Base-by-base conservation (phyloP, 352 stramenopile genomes). In the Phytopythium kandeliae region DNA sequence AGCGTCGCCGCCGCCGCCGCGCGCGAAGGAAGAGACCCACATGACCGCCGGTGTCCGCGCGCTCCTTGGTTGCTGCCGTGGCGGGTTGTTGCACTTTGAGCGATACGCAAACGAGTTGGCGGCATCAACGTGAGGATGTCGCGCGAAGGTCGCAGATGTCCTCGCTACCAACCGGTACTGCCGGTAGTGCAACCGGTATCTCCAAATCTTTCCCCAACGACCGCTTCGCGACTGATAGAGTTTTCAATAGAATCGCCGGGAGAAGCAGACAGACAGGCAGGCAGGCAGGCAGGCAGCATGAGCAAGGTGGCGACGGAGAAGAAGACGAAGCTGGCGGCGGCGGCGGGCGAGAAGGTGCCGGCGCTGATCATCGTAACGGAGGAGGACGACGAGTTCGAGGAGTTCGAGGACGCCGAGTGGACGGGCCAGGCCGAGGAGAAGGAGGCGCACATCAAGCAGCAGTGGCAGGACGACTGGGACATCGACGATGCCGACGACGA, bases 381-480 rank as follows among this genome's bases (percentile, higher is more conserved):
- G 56, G 84, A 95, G 60, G 84, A 95, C 58, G 84, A 95, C 57
- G 84, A 92, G 69, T 95, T 95, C 47, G 84, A 95, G 68, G 84
- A 95, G 66, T 95, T 95, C 51, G 84, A 92, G 45, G 79, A 92
- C 45, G 74, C 73, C 19, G 69, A 89, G 55, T 95, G 84, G 84
- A 74, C 65, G 56, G 79, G 68, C 28, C 68, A 79, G 53, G 65
- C 63, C 36, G 81, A 95, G 63, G 84, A 95, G 67, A 83, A 86
- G 57, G 81, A 91, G 40, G 71, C 66, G 45, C 74, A 89, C 51
- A 74, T 94, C 42, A 94, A 94, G 62, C 82, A 95, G 73, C 85
- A 96, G 61, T 96, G 87, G 87, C 87, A 96, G 71, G 87, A 96
- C 65, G 87, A 96, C 67, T 96, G 87, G 87, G 87, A 96, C 58